phyloP scores from a whole-genome alignment of 2,329 filamentous ascomycete genomes.

The Drechmeria coniospora region DNA sequence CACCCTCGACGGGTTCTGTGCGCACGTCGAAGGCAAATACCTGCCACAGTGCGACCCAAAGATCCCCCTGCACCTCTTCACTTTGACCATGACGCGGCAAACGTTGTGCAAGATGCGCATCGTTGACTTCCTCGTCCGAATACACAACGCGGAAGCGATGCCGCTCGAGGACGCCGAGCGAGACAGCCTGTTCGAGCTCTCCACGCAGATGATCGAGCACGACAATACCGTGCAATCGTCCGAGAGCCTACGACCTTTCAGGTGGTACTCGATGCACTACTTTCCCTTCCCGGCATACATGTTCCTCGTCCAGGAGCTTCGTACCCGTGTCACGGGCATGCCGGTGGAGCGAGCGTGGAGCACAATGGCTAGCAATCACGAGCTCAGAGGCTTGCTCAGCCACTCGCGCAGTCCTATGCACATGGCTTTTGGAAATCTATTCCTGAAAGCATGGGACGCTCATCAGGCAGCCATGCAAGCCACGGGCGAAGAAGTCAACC shows the following conservation, averaged over 20 bases:
- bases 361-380: conserved; percentile 38
- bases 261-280: conserved; percentile 44
- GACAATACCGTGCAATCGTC: conserved; percentile 39
- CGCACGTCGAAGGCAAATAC: conserved; percentile 40
- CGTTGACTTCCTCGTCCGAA: conserved; percentile 35
- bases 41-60: conserved; percentile 40
- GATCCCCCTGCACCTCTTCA: conserved; percentile 44
- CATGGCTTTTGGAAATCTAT: conserved; percentile 37
- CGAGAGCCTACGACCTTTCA: conserved; percentile 34
- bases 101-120: conserved; percentile 41
- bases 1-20: conserved; percentile 37
- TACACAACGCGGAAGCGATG: conserved; percentile 22
- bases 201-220: conserved; percentile 42
- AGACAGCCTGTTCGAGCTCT: conserved; percentile 36
- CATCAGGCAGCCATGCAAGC: conserved; percentile 31
- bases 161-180: conserved; percentile 30
- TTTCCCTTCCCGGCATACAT: conserved; percentile 48
- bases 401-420: conserved; percentile 41
- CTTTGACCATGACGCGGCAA: conserved; percentile 39
- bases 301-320: conserved; percentile 41
- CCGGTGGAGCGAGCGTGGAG: conserved; percentile 44
- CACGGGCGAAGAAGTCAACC: conserved; percentile 24
- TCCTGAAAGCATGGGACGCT: conserved; percentile 49
- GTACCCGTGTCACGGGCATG: conserved; percentile 33
- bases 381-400: conserved; percentile 31